Percentiles rank a stretch among this genome's conserved stretches.
phyloP scores from a whole-genome alignment of 495 filamentous ascomycete genomes.

The Trichocladium uniseriatum region DNA sequence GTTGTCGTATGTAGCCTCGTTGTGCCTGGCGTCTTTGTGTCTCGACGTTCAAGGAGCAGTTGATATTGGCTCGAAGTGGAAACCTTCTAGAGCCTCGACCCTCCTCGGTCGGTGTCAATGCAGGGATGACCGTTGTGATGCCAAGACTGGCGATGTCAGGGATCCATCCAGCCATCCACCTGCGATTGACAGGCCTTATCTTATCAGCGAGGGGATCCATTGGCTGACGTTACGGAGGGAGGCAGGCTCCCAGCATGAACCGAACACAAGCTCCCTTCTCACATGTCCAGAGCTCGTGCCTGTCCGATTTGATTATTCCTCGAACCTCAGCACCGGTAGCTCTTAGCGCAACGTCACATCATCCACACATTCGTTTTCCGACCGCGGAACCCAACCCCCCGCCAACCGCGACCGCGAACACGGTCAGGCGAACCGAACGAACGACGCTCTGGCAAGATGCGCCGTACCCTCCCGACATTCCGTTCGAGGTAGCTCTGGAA shows the following conservation, averaged over 20 bases:
- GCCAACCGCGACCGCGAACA: neutral
- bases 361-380: neutral
- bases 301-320: constrained; percentile 10
- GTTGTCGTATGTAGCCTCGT: too few relatives aligned
- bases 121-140: too few relatives aligned
- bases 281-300: neutral
- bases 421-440: neutral
- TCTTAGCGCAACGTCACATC: neutral
- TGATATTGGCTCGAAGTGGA: too few relatives aligned
- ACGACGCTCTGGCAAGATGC: constrained; percentile 6
- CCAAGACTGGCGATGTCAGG: too few relatives aligned
- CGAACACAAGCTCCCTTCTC: neutral
- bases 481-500: constrained; percentile 12
- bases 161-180: too few relatives aligned
- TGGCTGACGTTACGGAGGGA: neutral
- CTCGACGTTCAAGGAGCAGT: too few relatives aligned
- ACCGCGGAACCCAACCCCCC: too few relatives aligned
- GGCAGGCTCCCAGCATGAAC: neutral
- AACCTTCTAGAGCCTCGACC: too few relatives aligned
- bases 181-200: constrained; percentile 1
- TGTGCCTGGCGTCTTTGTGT: too few relatives aligned
- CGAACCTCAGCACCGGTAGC: neutral
- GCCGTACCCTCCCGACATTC: neutral
- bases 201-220: constrained; percentile 4
- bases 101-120: too few relatives aligned